phyloP scores from a whole-genome alignment of 208 protist species.

The Trypanosoma conorhini region DNA sequence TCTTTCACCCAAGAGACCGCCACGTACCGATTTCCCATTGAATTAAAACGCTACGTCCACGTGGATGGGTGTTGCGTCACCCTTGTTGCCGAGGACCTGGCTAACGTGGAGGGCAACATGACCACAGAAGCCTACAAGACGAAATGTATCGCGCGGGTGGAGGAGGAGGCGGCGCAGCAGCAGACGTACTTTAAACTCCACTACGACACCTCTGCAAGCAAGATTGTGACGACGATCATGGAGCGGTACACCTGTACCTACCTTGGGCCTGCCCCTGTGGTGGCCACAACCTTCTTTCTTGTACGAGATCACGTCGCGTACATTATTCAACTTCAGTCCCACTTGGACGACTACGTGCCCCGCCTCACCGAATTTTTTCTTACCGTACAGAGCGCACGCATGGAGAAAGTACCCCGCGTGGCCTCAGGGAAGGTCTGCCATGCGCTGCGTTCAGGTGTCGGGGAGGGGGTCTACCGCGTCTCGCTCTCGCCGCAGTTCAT shows the following conservation, averaged over 20 bases:
- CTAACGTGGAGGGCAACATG: constrained; percentile 12
- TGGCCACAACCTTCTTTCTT: constrained; percentile 49
- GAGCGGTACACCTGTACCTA: constrained; percentile 46
- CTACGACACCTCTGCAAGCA: constrained; percentile 36
- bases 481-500: constrained; percentile 7
- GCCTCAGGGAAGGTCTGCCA: background rate
- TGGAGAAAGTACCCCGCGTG: constrained; percentile 7
- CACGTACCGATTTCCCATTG: constrained; percentile 44
- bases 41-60: constrained; percentile 51
- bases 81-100: constrained; percentile 49
- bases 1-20: constrained; percentile 34
- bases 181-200: constrained; percentile 62
- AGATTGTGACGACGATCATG: constrained; percentile 64
- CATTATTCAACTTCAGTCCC: constrained; percentile 56
- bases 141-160: constrained; percentile 33
- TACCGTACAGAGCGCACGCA: constrained; percentile 47
- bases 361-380: constrained; percentile 49
- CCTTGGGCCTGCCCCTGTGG: constrained; percentile 47
- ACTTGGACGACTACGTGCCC: constrained; percentile 37
- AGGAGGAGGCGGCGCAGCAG: constrained; percentile 25
- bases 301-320: constrained; percentile 41
- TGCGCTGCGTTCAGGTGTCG: background rate
- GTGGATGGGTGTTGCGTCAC: constrained; percentile 49
- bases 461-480: background rate
- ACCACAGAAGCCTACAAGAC: constrained; percentile 45